Conservation (phyloP, 148 eudicot species). For the Simmondsia chinensis region DNA sequence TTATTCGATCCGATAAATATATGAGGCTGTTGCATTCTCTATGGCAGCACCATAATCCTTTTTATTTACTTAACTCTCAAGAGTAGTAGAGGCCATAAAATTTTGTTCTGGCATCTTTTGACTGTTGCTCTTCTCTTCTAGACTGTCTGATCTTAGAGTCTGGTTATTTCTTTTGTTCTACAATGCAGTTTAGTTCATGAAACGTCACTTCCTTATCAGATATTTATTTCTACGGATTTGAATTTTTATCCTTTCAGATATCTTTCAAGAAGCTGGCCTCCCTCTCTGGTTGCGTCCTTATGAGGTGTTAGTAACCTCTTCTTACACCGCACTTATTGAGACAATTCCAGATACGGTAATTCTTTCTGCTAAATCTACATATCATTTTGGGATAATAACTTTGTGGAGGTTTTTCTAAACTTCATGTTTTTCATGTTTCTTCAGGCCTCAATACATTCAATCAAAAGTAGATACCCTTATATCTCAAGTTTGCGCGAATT, state of each 20-base stretch:
- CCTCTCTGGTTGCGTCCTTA: constrained; percentile 98
- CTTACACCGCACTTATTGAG: constrained; percentile 96
- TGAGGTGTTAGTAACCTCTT: constrained; percentile 95
- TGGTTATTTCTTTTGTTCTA: too few relatives aligned
- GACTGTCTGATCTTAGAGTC: too few relatives aligned
- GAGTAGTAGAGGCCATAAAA: too few relatives aligned
- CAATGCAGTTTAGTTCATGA: too few relatives aligned
- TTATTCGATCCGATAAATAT: too few relatives aligned
- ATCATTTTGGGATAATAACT: background rate
- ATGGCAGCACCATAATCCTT: too few relatives aligned
- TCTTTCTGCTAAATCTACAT: background rate
- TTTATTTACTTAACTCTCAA: too few relatives aligned
- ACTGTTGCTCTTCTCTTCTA: too few relatives aligned
- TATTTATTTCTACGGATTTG: background rate
- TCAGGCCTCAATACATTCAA: constrained; percentile 95
- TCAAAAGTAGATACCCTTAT: constrained; percentile 83
- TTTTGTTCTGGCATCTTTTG: too few relatives aligned
- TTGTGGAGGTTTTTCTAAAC: constrained; percentile 1
- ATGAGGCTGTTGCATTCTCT: too few relatives aligned
- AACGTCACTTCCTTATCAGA: too few relatives aligned
- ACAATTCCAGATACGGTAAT: constrained; percentile 97
- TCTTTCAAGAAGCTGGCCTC: constrained; percentile 99
- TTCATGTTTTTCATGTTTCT: constrained; percentile 4
- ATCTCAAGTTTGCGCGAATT: constrained; percentile 85
- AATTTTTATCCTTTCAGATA: constrained; percentile 41